Evolutionary conservation across 257 asterid species (phyloP).

Genomic region (Lithospermum erythrorhizon): DNA sequence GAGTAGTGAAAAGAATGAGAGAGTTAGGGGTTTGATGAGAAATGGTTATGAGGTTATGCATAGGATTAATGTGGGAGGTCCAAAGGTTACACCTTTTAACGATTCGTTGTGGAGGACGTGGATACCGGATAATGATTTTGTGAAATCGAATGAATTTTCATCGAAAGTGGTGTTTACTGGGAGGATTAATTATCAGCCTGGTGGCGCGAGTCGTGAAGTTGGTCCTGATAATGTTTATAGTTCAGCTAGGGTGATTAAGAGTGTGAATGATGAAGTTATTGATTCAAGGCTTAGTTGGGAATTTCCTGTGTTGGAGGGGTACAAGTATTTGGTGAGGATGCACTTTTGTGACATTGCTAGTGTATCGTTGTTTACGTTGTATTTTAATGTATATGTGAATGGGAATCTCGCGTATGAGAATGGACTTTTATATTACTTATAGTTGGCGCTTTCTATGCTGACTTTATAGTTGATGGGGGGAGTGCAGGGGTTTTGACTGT

Average conservation of each 20-base stretch:
- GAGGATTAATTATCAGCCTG: constrained; percentile 43
- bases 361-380: constrained; percentile 36
- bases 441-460: constrained; percentile 84
- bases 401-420: constrained; percentile 63
- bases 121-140: constrained; percentile 54
- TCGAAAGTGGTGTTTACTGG: constrained; percentile 46
- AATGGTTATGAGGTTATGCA: constrained; percentile 68
- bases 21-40: constrained; percentile 42
- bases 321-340: constrained; percentile 55
- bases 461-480: constrained; percentile 45
- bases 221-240: constrained; percentile 86
- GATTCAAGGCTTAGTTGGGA: constrained; percentile 47
- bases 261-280: constrained; percentile 33
- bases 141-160: constrained; percentile 24
- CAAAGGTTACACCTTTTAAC: constrained; percentile 82
- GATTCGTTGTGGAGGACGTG: constrained; percentile 94
- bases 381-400: constrained; percentile 75
- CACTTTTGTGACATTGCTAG: constrained; percentile 94
- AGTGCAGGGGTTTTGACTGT: constrained; percentile 34
- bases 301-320: constrained; percentile 52
- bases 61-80: constrained; percentile 83
- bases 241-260: constrained; percentile 62
- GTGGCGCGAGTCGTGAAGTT: constrained; percentile 85
- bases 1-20: constrained; percentile 34
- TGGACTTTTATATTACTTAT: constrained; percentile 50